Conservation (phyloP, 2,329 filamentous ascomycete species). For the Nigrograna mackinnonii region DNA sequence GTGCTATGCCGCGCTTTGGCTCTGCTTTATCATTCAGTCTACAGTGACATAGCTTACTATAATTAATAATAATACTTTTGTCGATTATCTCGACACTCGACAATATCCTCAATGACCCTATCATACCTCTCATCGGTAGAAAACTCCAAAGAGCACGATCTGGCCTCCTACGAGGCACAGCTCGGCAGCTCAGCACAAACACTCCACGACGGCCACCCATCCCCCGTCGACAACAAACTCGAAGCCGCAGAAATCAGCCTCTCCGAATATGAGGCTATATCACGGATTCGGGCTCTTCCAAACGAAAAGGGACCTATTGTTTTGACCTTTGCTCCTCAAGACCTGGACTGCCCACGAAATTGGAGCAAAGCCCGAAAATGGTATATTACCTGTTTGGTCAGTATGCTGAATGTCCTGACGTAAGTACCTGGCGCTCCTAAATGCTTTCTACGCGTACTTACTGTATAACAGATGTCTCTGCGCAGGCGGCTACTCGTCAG, state of each 20-base stretch:
- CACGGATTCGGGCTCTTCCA: constrained; percentile 13
- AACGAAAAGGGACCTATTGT: constrained; percentile 18
- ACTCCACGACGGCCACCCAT: background rate
- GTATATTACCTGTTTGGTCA: constrained; percentile 46
- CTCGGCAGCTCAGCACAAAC: background rate
- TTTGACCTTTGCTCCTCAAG: constrained; percentile 17
- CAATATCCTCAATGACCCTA: background rate
- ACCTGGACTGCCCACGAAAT: constrained; percentile 44
- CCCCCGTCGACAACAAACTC: background rate
- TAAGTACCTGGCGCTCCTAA: background rate
- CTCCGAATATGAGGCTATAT: constrained; percentile 17
- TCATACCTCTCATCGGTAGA: background rate
- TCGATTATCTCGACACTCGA: background rate
- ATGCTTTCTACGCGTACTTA: background rate
- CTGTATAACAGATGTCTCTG: constrained; percentile 4
- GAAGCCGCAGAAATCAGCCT: background rate
- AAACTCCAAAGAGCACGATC: background rate
- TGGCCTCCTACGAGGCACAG: background rate
- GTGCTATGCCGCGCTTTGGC: too few relatives aligned
- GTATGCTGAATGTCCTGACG: constrained; percentile 25
- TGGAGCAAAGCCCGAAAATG: constrained; percentile 44
- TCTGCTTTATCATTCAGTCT: background rate
- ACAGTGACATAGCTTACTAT: background rate
- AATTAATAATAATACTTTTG: background rate
- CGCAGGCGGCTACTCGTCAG: constrained; percentile 55